Conservation (phyloP, 108 stramenopile genomes). For the Parmales sp. region DNA sequence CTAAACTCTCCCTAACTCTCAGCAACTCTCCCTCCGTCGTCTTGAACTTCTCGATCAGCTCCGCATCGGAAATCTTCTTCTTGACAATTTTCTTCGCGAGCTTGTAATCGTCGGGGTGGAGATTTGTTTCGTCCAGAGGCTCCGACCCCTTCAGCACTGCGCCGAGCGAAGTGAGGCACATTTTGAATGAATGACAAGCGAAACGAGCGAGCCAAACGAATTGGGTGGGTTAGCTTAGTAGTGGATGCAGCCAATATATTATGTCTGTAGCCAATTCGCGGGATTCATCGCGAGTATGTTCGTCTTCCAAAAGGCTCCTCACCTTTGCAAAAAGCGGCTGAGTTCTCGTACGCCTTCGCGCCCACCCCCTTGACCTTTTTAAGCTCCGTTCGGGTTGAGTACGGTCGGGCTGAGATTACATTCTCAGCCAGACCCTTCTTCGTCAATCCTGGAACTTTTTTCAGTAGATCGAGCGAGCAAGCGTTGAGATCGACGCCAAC, state of each 20-base stretch:
- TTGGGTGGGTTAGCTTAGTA: background rate
- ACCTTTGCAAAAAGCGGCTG: slow-evolving; percentile 44
- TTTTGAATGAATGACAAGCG: too few relatives aligned
- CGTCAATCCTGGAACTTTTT: slow-evolving; percentile 47
- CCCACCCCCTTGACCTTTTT: slow-evolving; percentile 40
- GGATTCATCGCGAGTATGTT: background rate
- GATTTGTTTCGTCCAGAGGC: slow-evolving; percentile 41
- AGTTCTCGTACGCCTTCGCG: slow-evolving; percentile 50
- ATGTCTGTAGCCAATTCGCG: background rate
- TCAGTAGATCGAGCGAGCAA: slow-evolving; percentile 30
- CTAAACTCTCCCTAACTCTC: too few relatives aligned
- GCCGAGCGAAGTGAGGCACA: too few relatives aligned
- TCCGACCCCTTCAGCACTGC: too few relatives aligned
- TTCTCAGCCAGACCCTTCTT: slow-evolving; percentile 22
- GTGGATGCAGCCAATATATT: background rate
- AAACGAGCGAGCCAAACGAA: too few relatives aligned
- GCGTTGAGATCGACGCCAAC: slow-evolving; percentile 51
- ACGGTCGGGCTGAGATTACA: slow-evolving; percentile 41
- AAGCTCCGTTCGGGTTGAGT: slow-evolving; percentile 33
- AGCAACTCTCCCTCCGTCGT: too few relatives aligned
- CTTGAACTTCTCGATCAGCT: background rate
- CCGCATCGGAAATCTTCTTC: slow-evolving; percentile 27
- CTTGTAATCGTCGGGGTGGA: slow-evolving; percentile 56
- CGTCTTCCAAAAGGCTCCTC: slow-evolving; percentile 26
- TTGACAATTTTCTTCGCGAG: slow-evolving; percentile 27